Evolutionary conservation across 1,139 yeast species (phyloP), one percentile per base, ranked within the genome.

Genomic region (Yamadazyma sp.): DNA sequence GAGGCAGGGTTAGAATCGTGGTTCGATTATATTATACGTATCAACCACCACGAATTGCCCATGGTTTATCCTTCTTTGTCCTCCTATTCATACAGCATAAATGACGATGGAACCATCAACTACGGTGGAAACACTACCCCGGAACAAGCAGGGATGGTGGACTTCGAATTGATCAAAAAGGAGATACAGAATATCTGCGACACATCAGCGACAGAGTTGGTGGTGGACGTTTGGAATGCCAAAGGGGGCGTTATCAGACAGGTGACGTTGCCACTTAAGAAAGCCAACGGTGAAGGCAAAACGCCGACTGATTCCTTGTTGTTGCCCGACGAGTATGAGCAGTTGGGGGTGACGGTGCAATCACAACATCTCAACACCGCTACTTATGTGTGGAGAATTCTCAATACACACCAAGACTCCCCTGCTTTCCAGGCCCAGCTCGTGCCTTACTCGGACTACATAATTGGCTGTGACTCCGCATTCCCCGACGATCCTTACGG

Each of bases 401-500:
- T 92, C 42, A 77, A 78, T 43, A 83, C 92, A 10, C 81, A 85
- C 38, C 80, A 76, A 14, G 78, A 80, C 40, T 86, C 95, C 0
- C 97, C 98, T 0, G 97, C 97, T 0, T 87, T 84, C 50, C 66
- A 66, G 37, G 89, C 96, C 0, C 96, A 94, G 20, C 73, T 92
- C 31, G 73, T 87, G 30, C 91, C 96, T 0, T 83, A 83, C 52
- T 81, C 92, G 1, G 98, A 92, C 59, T 92, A 87, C 56, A 84
- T 92, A 41, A 81, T 92, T 37, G 97, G 95, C 4, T 88, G 95
- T 41, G 95, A 89, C 49, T 67, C 75, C 0, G 73, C 73, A 0
- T 69, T 56, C 36, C 63, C 67, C 4, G 61, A 59, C 16, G 75
- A 70, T 46, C 48, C 53, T 1, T 43, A 48, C 37, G 95, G 95